Percentiles rank a stretch among this genome's conserved stretches.
phyloP scores from a whole-genome alignment of 1,284 basidiomycete genomes.

The Kalmanozyma brasiliensis region DNA sequence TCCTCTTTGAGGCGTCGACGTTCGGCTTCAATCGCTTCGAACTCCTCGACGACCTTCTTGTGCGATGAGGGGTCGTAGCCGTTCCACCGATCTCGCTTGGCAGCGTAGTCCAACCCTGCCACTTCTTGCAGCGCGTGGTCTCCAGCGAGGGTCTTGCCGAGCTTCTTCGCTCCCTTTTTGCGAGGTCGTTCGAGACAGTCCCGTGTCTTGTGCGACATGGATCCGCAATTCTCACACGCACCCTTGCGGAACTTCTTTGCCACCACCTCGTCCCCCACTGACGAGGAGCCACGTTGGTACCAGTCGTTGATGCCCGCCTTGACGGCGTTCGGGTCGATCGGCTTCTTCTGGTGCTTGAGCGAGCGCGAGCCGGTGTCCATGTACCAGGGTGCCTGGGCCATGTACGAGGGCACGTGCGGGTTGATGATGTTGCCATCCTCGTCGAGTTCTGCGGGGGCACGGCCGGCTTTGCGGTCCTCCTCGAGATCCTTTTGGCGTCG shows the following conservation, averaged over 20 bases:
- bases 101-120: constrained; percentile 76
- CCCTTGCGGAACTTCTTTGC: constrained; percentile 96
- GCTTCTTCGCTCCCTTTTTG: constrained; percentile 93
- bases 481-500: constrained; percentile 94
- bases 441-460: constrained; percentile 91
- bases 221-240: constrained; percentile 98
- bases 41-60: constrained; percentile 88
- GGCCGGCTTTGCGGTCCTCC: constrained; percentile 91
- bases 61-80: constrained; percentile 93
- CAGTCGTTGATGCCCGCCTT: constrained; percentile 83
- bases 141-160: constrained; percentile 86
- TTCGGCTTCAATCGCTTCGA: constrained; percentile 85
- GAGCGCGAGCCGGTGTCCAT: constrained; percentile 86
- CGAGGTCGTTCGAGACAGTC: constrained; percentile 97
- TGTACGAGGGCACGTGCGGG: constrained; percentile 86
- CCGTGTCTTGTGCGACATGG: constrained; percentile 88
- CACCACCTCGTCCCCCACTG: constrained; percentile 66
- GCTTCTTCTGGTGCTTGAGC: constrained; percentile 85
- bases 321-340: constrained; percentile 74
- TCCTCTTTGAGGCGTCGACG: constrained; percentile 90
- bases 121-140: constrained; percentile 90
- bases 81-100: constrained; percentile 98
- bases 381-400: constrained; percentile 94
- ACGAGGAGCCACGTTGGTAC: constrained; percentile 82
- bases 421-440: constrained; percentile 95